phyloP scores from a whole-genome alignment of 768 basidiomycete species.

The Kwoniella europaea region DNA sequence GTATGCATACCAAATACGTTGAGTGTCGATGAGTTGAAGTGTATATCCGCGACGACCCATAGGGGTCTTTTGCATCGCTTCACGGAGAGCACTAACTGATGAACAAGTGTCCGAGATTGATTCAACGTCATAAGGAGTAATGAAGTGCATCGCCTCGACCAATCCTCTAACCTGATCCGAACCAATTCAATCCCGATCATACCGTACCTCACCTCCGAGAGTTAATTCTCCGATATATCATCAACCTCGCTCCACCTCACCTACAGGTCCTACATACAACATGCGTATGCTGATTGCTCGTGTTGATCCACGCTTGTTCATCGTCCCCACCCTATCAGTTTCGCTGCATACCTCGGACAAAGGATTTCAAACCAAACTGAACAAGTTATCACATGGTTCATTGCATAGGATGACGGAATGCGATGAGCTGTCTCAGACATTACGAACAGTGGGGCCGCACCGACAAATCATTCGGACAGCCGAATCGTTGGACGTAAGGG shows the following conservation, averaged over 20 bases:
- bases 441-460: background rate
- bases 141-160: background rate
- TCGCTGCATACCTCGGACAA: background rate
- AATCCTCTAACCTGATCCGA: background rate
- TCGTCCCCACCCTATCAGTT: background rate
- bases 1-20: no score
- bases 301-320: no score
- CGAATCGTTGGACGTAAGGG: background rate
- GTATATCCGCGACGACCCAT: no score
- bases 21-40: no score
- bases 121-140: no score
- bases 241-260: background rate
- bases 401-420: conserved; percentile 8
- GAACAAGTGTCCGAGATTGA: no score
- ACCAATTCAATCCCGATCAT: no score
- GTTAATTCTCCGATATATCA: background rate
- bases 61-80: no score
- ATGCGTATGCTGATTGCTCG: background rate
- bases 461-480: background rate
- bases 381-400: no score
- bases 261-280: background rate
- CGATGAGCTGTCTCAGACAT: background rate
- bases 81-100: no score
- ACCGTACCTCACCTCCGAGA: background rate
- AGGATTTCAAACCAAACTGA: no score